Conservation (phyloP, 192 early-diverging fungal genomes). For the Linnemannia elongata region DNA sequence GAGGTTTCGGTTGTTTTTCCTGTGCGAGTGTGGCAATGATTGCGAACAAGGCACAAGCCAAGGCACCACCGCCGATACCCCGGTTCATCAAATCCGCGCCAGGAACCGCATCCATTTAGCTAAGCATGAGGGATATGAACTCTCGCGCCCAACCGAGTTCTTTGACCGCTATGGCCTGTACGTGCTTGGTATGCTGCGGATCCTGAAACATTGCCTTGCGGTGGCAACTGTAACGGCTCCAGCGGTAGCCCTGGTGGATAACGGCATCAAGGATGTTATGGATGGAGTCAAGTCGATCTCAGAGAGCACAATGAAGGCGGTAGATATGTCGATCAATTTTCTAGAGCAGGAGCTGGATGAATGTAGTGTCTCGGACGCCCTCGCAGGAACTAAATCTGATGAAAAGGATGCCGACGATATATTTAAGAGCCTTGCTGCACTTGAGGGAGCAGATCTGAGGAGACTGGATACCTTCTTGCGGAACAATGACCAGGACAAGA, state of each 20-base stretch:
- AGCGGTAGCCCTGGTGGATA: neutral
- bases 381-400: no score
- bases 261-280: neutral
- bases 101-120: no score
- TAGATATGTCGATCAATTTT: slow-evolving; percentile 7
- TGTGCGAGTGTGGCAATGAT: slow-evolving; percentile 26
- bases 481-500: slow-evolving; percentile 26
- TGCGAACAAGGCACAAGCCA: neutral
- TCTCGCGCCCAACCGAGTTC: no score
- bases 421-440: neutral
- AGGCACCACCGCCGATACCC: no score
- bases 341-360: neutral
- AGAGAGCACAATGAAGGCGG: neutral
- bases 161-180: no score
- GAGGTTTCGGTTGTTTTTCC: slow-evolving; percentile 14
- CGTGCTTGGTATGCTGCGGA: no score
- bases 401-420: no score
- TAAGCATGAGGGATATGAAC: no score
- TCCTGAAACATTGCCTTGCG: no score
- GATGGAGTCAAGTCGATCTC: neutral
- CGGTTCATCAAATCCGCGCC: no score
- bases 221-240: neutral
- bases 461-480: slow-evolving; percentile 14
- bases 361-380: no score
- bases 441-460: slow-evolving; percentile 29